Conservation (phyloP, 2,329 filamentous ascomycete species). For the Pyrenochaeta sp. region DNA sequence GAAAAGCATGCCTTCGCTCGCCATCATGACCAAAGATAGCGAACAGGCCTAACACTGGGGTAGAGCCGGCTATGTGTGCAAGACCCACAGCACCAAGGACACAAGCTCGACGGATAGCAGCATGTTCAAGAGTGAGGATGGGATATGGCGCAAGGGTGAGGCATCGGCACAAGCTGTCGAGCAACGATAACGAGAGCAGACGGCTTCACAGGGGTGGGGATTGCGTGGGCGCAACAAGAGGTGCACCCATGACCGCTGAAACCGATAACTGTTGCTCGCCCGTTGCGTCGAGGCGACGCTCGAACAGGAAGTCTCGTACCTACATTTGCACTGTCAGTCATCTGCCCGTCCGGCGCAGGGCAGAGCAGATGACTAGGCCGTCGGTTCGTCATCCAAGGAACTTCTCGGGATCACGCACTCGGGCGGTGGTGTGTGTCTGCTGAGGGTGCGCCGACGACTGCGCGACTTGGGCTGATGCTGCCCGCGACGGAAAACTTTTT, state of each 20-base stretch:
- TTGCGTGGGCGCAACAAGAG: slow-evolving; percentile 12
- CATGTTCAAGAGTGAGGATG: neutral
- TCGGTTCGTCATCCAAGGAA: slow-evolving; percentile 32
- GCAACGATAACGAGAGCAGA: slow-evolving; percentile 5
- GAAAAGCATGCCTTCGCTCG: slow-evolving; percentile 24
- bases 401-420: slow-evolving; percentile 8
- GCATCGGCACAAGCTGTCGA: neutral
- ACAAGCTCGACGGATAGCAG: slow-evolving; percentile 10
- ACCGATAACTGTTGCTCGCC: slow-evolving; percentile 30
- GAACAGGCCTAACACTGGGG: slow-evolving; percentile 15
- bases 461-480: slow-evolving; percentile 2
- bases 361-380: slow-evolving; percentile 44
- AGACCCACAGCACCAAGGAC: neutral
- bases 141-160: slow-evolving; percentile 12
- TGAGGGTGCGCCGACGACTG: slow-evolving; percentile 3
- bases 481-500: slow-evolving; percentile 14
- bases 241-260: slow-evolving; percentile 42
- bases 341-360: slow-evolving; percentile 43
- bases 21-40: slow-evolving; percentile 25
- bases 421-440: slow-evolving; percentile 21
- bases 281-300: slow-evolving; percentile 23
- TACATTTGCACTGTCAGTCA: slow-evolving; percentile 43
- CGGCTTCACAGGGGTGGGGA: neutral
- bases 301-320: slow-evolving; percentile 37
- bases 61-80: slow-evolving; percentile 15